Evolutionary conservation across 78 protist species (phyloP).

Genomic region (Speleostelium caveatum): DNA sequence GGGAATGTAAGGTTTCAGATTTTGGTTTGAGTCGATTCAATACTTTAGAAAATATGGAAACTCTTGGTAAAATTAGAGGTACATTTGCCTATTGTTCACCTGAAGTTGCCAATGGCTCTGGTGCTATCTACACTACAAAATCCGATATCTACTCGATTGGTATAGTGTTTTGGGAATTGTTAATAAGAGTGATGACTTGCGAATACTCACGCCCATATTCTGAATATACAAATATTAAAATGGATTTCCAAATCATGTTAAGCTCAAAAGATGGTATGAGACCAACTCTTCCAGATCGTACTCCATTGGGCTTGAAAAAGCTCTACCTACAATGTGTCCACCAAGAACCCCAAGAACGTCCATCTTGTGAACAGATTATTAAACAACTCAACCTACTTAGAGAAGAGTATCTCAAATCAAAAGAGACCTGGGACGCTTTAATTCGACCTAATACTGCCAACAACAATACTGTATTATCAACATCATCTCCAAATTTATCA

Average conservation of each 20-base stretch:
- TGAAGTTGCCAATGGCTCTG: conserved; percentile 56
- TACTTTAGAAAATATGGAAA: conserved; percentile 74
- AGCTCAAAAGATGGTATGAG: conserved; percentile 69
- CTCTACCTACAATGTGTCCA: conserved; percentile 70
- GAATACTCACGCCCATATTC: conserved; percentile 80
- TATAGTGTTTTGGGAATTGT: conserved; percentile 84
- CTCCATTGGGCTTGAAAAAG: conserved; percentile 55
- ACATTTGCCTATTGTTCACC: conserved; percentile 84
- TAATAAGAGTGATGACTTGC: conserved; percentile 73
- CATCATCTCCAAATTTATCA: background rate
- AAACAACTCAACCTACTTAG: conserved; percentile 32
- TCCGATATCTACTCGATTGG: conserved; percentile 83
- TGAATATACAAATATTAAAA: conserved; percentile 75
- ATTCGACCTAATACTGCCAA: background rate
- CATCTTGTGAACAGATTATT: conserved; percentile 69
- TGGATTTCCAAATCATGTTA: conserved; percentile 83
- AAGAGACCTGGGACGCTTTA: conserved; percentile 35
- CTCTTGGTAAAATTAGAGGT: conserved; percentile 83
- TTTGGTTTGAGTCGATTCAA: conserved; percentile 83
- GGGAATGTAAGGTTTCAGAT: conserved; percentile 81
- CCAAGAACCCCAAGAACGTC: conserved; percentile 34
- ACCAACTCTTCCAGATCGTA: conserved; percentile 67
- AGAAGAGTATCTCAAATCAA: conserved; percentile 32
- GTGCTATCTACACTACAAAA: conserved; percentile 60
- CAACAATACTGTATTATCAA: background rate